Conservation (phyloP, 2,329 filamentous ascomycete genomes). For the Juglanconis oblonga region DNA sequence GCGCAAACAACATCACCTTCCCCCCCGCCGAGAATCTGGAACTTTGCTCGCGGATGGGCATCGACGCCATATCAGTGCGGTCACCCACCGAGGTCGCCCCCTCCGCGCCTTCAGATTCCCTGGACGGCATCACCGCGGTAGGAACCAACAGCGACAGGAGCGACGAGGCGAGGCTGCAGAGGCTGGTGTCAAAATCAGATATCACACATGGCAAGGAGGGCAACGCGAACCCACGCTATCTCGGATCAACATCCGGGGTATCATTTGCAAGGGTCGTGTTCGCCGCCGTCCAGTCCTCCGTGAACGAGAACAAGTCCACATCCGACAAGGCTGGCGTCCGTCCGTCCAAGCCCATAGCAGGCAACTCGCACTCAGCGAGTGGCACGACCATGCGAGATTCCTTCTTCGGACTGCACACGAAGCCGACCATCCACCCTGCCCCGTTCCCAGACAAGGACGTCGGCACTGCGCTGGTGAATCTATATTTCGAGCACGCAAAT, state of each 20-base stretch:
- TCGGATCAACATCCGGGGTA: constrained; percentile 84
- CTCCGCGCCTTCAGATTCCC: constrained; percentile 27
- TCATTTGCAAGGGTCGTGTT: constrained; percentile 94
- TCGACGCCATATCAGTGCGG: constrained; percentile 31
- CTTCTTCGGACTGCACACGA: constrained; percentile 94
- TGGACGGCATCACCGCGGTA: constrained; percentile 29
- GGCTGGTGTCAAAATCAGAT: constrained; percentile 57
- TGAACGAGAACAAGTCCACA: constrained; percentile 61
- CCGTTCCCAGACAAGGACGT: constrained; percentile 77
- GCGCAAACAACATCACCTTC: constrained; percentile 66
- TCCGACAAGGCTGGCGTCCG: constrained; percentile 64
- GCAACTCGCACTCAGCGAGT: constrained; percentile 42
- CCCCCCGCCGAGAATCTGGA: constrained; percentile 71
- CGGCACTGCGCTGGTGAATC: constrained; percentile 67
- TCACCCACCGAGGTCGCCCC: constrained; percentile 33
- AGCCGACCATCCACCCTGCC: constrained; percentile 80
- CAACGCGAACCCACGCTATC: constrained; percentile 73
- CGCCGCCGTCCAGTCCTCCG: constrained; percentile 78
- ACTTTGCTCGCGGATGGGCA: constrained; percentile 49
- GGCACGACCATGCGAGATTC: constrained; percentile 89
- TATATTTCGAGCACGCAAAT: constrained; percentile 96
- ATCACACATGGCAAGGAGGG: constrained; percentile 34
- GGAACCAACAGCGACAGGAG: constrained; percentile 48
- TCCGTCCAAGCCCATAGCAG: constrained; percentile 53
- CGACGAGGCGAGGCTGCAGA: constrained; percentile 59